Base-by-base conservation (phyloP, 176 grass and related monocot genomes). In the Ensete glaucum region DNA sequence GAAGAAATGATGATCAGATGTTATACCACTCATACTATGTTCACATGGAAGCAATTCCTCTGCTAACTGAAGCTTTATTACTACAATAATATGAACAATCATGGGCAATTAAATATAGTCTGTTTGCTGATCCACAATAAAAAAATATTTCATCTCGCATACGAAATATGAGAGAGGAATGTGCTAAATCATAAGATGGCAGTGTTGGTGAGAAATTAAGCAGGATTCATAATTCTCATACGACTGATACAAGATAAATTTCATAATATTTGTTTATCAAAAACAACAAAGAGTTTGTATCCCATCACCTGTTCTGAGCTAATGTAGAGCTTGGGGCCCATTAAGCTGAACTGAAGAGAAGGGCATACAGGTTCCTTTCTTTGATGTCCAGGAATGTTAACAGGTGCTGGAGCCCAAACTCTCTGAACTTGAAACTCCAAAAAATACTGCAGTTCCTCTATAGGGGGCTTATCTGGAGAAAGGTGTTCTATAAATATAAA, bases 401-500 rank as follows among this genome's bases (percentile, higher is more conserved):
- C 77, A 66, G 88, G 84, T 67, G 75, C 88, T 78, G 95, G 95
- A 84, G 95, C 95, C 90, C 90, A 99, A 85, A 94, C 80, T 67
- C 89, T 73, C 29, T 74, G 82, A 60, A 99, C 82, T 91, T 94
- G 95, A 69, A 94, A 99, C 78, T 99, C 95, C 82, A 99, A 87
- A 78, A 99, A 99, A 81, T 99, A 94, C 53, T 91, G 90, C 74
- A 99, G 87, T 64, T 99, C 95, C 86, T 99, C 95, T 54, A 99
- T 86, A 26, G 91, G 90, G 78, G 95, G 95, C 73, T 99, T 99
- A 57, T 91, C 95, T 99, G 90, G 65, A 91, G 74, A 73, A 79
- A 20, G 4, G 34, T 43, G 34, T 20, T 23, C 1, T 23, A 11
- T 64, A 25, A 23, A 64, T 9, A 24, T 9, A 64, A 64, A 64